Evolutionary conservation across 2,329 filamentous ascomycete species (phyloP), one percentile per base, ranked within the genome.

Genomic region (Diaporthe eres): DNA sequence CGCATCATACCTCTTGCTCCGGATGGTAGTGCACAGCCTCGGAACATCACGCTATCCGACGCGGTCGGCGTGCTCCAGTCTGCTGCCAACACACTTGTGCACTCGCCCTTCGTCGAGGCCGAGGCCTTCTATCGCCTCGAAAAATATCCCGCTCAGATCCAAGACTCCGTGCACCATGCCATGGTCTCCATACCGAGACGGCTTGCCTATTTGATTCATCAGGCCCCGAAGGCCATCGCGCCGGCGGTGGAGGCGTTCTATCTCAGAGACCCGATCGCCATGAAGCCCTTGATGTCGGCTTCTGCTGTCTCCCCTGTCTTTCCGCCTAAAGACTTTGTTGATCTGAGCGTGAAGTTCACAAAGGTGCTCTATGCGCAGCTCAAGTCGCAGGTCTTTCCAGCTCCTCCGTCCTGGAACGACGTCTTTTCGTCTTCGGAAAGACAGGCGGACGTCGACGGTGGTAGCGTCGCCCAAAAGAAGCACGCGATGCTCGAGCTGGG

Each of bases 231-330:
- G 22, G 92, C 94, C 76, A 92, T 98, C 75, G 93, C 95, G 3
- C 92, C 95, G 0, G 95, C 95, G 1, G 91, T 96, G 3, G 97
- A 99, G 83, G 92, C 94, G 0, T 98, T 99, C 84, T 98, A 98
- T 83, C 89, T 98, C 19, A 92, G 97, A 77, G 96, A 98, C 80
- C 93, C 95, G 0, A 88, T 95, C 75, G 89, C 93, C 0, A 84
- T 98, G 58, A 93, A 93, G 74, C 90, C 92, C 1, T 86, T 98
- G 4, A 86, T 92, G 74, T 88, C 89, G 2, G 86, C 89, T 47
- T 83, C 90, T 0, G 83, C 85, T 0, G 55, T 49, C 0, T 42
- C 57, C 0, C 86, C 95, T 2, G 81, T 84, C 2, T 98, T 99
- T 80, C 89, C 92, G 4, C 95, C 95, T 0, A 85, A 89, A 61